Base-by-base conservation (phyloP, 371 early-diverging fungal genomes). In the Lichtheimia corymbifera region DNA sequence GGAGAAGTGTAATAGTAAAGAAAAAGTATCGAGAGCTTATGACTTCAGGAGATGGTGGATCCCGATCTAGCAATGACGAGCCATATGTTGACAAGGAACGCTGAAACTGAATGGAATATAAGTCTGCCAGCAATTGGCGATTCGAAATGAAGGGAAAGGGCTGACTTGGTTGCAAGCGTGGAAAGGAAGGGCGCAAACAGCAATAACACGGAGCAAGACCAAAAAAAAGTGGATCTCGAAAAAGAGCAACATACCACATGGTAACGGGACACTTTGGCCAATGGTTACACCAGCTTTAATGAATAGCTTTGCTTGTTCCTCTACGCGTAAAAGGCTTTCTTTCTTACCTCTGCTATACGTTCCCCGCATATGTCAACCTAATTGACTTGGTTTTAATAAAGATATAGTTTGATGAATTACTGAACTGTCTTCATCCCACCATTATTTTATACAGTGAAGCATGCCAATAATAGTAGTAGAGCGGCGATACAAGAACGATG, bases 11-110 rank as follows among this genome's bases (percentile, higher is more conserved):
- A 45, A 45, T 57, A 45, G 50, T 45, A 50, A 20, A 35, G 17
- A 24, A 54, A 22, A 61, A 47, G 25, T 59, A 59, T 61, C 18
- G 18, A 30, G 50, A 35, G 11, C 44, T 45, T 47, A 47, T 56
- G 47, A 58, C 50, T 58, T 58, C 59, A 58, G 59, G 59, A 58
- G 59, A 58, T 58, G 59, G 30, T 25, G 17, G 45, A 50, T 50
- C 59, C 59, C 50, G 59, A 50, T 58, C 59, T 27, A 58, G 18
- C 57, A 56, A 56, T 24, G 28, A 17, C 35, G 54, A 54, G n/a
- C 17, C 27, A 27, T 54, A 22, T 51, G n/a, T 12, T 24, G 25
- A 44, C 40, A n/a, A 42, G 42, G 57, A 44, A 42, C 9, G 47
- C 11, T n/a, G 18, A 47, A 47, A 47, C 47, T 47, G 24, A 4